Evolutionary conservation across 2,329 filamentous ascomycete species (phyloP).

Genomic region (Scedosporium apiospermum): DNA sequence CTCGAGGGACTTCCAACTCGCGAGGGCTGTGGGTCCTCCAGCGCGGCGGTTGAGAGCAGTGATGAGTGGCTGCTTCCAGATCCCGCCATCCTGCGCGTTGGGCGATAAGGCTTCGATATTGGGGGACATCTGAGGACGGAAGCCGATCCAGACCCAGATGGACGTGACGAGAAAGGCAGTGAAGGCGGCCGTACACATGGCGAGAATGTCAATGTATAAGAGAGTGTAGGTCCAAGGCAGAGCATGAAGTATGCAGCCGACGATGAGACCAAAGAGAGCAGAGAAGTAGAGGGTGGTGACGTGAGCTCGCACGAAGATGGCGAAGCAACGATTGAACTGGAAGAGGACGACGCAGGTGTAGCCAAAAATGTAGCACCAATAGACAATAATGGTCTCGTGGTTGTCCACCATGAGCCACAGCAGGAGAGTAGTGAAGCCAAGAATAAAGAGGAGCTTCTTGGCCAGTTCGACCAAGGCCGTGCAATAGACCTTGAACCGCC

Average conservation of each 20-base stretch:
- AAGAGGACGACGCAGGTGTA: slow-evolving; percentile 27
- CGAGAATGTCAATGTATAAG: slow-evolving; percentile 22
- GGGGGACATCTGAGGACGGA: background rate
- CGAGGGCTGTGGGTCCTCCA: slow-evolving; percentile 7
- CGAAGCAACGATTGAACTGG: slow-evolving; percentile 31
- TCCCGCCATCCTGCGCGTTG: background rate
- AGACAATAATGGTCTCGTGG: slow-evolving; percentile 20
- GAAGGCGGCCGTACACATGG: slow-evolving; percentile 21
- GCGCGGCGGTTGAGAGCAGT: slow-evolving; percentile 5
- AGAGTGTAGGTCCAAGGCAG: slow-evolving; percentile 16
- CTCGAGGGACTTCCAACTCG: slow-evolving; percentile 9
- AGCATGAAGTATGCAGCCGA: slow-evolving; percentile 21
- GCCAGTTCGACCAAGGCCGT: slow-evolving; percentile 19
- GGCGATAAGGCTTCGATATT: background rate
- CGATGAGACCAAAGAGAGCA: slow-evolving; percentile 20
- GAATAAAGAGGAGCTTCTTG: slow-evolving; percentile 19
- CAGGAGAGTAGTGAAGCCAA: slow-evolving; percentile 21
- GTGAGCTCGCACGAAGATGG: slow-evolving; percentile 22
- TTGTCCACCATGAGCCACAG: slow-evolving; percentile 25
- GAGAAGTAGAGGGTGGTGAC: slow-evolving; percentile 23
- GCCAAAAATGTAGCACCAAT: slow-evolving; percentile 23
- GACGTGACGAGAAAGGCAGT: slow-evolving; percentile 21
- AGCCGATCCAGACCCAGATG: slow-evolving; percentile 20
- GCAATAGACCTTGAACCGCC: slow-evolving; percentile 13
- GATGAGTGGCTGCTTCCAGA: slow-evolving; percentile 6